phyloP scores from a whole-genome alignment of 2,329 filamentous ascomycete genomes.

The Monilinia fructigena region DNA sequence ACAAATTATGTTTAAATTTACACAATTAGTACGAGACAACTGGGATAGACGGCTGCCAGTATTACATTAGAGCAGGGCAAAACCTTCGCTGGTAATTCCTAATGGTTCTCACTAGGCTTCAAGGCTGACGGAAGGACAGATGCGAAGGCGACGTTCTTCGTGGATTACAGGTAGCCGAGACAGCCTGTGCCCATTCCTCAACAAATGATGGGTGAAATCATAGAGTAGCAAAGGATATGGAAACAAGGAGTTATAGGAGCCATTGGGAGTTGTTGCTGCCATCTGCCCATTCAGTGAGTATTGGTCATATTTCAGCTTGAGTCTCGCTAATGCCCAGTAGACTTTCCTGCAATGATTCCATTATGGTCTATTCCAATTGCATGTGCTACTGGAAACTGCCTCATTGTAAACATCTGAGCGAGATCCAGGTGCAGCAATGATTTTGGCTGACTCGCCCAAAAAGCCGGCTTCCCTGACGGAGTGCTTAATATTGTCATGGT shows the following conservation, averaged over 20 bases:
- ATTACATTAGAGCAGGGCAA: conserved; percentile 89
- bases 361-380: conserved; percentile 89
- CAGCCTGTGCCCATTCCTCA: conserved; percentile 76
- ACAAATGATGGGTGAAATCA: conserved; percentile 76
- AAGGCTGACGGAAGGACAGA: conserved; percentile 45
- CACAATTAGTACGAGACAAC: conserved; percentile 75
- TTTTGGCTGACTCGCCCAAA: conserved; percentile 72
- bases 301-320: neutral
- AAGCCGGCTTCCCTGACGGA: conserved; percentile 78
- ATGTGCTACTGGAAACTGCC: conserved; percentile 78
- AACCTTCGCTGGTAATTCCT: conserved; percentile 61
- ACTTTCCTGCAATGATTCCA: conserved; percentile 91
- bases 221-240: conserved; percentile 90
- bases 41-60: conserved; percentile 79
- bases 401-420: conserved; percentile 84
- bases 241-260: conserved; percentile 82
- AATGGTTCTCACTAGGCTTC: neutral
- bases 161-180: conserved; percentile 82
- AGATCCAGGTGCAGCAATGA: conserved; percentile 82
- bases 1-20: conserved; percentile 86
- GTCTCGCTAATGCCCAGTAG: conserved; percentile 43
- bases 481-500: conserved; percentile 84
- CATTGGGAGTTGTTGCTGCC: conserved; percentile 75
- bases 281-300: conserved; percentile 82
- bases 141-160: conserved; percentile 77